Evolutionary conservation across 352 stramenopile species (phyloP).

Genomic region (Peronosclerospora sorghi): DNA sequence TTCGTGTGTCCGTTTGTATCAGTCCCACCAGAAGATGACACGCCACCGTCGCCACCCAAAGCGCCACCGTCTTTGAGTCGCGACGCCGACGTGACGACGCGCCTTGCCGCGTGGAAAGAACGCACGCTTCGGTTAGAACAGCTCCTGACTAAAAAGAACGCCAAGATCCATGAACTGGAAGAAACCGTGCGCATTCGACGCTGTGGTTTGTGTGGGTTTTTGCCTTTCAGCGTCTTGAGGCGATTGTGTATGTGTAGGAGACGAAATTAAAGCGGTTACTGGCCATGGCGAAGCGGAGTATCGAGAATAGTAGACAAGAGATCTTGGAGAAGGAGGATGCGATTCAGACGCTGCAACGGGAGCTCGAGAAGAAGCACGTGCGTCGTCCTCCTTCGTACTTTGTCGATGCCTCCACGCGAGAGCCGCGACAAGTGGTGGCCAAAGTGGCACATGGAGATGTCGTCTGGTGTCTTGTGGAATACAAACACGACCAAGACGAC

Average conservation of each 20-base stretch:
- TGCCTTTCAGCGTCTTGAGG: too few species aligned
- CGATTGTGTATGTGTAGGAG: too few species aligned
- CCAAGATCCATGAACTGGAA: conserved; percentile 64
- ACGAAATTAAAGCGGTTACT: conserved; percentile 73
- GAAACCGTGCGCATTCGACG: conserved; percentile 39
- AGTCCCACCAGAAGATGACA: conserved; percentile 8
- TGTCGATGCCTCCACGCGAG: conserved; percentile 33
- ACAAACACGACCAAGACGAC: too few species aligned
- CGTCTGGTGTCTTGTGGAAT: conserved; percentile 80
- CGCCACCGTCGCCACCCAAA: neutral
- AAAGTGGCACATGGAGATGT: conserved; percentile 49
- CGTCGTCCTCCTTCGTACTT: conserved; percentile 42
- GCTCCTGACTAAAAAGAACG: conserved; percentile 57
- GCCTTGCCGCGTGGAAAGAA: conserved; percentile 52
- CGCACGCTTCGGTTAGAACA: conserved; percentile 43
- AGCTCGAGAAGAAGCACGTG: conserved; percentile 33
- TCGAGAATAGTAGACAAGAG: conserved; percentile 83
- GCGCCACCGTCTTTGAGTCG: conserved; percentile 11
- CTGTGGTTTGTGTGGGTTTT: too few species aligned
- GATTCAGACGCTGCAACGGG: conserved; percentile 36
- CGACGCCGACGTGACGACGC: conserved; percentile 9
- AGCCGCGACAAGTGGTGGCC: conserved; percentile 50
- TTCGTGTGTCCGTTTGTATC: too few species aligned
- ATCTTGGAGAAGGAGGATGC: conserved; percentile 48
- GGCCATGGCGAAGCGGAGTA: conserved; percentile 81